Evolutionary conservation across 306 rosid species (phyloP).

Genomic region (Phaseolus lunatus): DNA sequence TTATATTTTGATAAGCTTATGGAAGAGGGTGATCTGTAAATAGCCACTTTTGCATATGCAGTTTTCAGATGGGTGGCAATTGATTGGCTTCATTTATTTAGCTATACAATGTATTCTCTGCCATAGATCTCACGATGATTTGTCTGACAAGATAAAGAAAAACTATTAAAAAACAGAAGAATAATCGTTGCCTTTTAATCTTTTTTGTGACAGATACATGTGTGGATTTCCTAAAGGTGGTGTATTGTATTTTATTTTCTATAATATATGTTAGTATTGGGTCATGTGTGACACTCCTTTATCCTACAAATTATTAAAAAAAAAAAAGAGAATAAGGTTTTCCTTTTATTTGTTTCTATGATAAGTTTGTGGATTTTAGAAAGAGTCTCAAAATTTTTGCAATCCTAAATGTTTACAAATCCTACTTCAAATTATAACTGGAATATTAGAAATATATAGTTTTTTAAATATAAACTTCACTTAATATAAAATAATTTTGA

Average conservation of each 20-base stretch:
- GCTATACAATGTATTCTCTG: not conserved
- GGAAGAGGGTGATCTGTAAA: constrained; percentile 18
- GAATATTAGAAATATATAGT: too few species aligned
- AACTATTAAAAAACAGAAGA: not conserved
- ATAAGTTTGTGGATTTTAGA: too few species aligned
- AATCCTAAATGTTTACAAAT: too few species aligned
- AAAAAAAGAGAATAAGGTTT: not conserved
- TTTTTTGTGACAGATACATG: not conserved
- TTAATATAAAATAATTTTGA: too few species aligned
- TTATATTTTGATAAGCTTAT: constrained; percentile 27
- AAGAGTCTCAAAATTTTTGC: too few species aligned
- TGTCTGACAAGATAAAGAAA: constrained; percentile 9
- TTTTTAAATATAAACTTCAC: too few species aligned
- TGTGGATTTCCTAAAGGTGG: not conserved
- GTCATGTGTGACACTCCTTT: not conserved
- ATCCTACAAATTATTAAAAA: not conserved
- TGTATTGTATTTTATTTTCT: too few species aligned
- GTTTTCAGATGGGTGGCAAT: not conserved
- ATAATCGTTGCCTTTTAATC: not conserved
- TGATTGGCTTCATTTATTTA: not conserved
- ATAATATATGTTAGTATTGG: not conserved
- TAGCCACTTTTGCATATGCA: constrained; percentile 21
- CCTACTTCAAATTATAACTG: too few species aligned
- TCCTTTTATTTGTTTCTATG: not conserved
- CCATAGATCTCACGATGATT: not conserved